Base-by-base conservation (phyloP, 1,284 basidiomycete species). In the Naganishia sp. region DNA sequence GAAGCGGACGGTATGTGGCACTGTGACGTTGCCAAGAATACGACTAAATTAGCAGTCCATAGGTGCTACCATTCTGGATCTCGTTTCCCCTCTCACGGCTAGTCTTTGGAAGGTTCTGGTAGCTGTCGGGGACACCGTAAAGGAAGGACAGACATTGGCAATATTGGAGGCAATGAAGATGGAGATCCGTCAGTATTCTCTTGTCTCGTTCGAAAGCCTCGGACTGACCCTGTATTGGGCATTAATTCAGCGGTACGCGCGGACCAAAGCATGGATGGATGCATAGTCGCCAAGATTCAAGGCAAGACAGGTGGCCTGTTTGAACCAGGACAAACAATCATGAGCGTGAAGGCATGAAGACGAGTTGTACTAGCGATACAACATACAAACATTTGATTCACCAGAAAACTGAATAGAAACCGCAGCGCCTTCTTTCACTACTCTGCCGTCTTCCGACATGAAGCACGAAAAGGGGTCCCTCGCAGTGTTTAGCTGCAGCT, bases 91-190 rank as follows among this genome's bases (percentile, higher is more conserved):
- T 0, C 76, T 88, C 50, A 81, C 83, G 10, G 86, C 85, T 0
- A 81, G 81, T 11, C 76, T 88, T 9, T 87, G 84, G 86, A 87
- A 86, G 73, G 81, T 88, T 66, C 79, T 79, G 25, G 81, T 80
- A 46, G 70, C 70, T 16, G 77, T 72, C 2, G 85, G 84, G 7
- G 83, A 86, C 56, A 70, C 72, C 0, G 79, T 88, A 45, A 68
- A 75, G 13, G 78, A 79, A 0, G 83, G 84, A 11, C 81, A 86
- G 42, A 80, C 84, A 18, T 70, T 88, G 54, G 70, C 85, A 5
- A 80, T 88, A 25, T 80, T 89, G 18, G 87, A 88, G 74, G 87
- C 88, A 0, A 89, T 89, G 88, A 89, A 90, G 78, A 88, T 85
- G 6, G 87, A 88, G 73, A 74, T 77, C 39, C 73, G 65, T 72